phyloP scores from a whole-genome alignment of 2,329 filamentous ascomycete species.

The Diaporthe ilicicola region DNA sequence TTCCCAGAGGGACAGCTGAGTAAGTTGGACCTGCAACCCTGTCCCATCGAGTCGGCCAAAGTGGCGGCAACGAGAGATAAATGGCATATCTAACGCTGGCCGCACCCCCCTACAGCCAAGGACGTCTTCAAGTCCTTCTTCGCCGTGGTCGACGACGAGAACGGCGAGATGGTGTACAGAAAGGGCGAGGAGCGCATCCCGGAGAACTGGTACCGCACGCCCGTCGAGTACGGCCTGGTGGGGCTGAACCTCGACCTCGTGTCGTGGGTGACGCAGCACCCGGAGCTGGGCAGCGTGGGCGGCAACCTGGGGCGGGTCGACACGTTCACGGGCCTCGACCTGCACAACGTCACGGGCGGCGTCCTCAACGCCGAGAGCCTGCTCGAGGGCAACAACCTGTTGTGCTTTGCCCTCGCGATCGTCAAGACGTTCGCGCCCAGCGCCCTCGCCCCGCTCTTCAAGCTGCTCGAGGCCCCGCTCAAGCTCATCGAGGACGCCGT shows the following conservation, averaged over 20 bases:
- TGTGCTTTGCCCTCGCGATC: conserved; percentile 48
- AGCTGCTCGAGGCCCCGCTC: conserved; percentile 42
- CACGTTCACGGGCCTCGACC: conserved; percentile 40
- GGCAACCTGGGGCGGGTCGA: conserved; percentile 41
- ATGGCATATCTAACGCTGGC: neutral
- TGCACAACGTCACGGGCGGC: conserved; percentile 40
- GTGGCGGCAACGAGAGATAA: no score
- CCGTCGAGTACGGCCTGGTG: conserved; percentile 54
- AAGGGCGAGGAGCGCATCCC: conserved; percentile 61
- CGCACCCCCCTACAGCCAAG: conserved; percentile 37
- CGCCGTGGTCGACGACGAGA: conserved; percentile 50
- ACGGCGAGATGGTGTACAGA: conserved; percentile 48
- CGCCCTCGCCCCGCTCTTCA: conserved; percentile 48
- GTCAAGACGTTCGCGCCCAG: conserved; percentile 52
- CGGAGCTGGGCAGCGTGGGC: conserved; percentile 46
- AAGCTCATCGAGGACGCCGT: conserved; percentile 45
- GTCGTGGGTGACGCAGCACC: conserved; percentile 48
- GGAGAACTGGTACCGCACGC: conserved; percentile 58
- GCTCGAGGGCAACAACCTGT: conserved; percentile 45
- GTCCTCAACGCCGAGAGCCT: conserved; percentile 37
- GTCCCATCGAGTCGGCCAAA: no score
- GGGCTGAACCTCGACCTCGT: conserved; percentile 50
- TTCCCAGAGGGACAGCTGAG: conserved; percentile 30
- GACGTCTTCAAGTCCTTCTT: conserved; percentile 56
- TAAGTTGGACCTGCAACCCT: conserved; percentile 37